phyloP scores from a whole-genome alignment of 371 early-diverging fungal species.

The Nematocida sp. region DNA sequence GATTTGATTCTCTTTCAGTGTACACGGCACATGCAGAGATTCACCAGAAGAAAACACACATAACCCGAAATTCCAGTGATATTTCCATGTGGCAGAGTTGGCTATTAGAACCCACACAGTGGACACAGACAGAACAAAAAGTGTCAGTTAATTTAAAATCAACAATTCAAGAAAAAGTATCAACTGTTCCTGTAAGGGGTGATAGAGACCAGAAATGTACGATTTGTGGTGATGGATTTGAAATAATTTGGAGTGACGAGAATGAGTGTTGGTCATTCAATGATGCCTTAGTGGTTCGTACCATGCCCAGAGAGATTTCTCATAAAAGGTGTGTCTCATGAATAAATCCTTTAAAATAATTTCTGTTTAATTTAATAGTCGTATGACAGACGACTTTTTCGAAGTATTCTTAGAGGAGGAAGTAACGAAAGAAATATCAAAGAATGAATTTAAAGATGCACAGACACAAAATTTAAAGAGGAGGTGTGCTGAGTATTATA shows the following conservation, averaged over 20 bases:
- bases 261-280: constrained; percentile 55
- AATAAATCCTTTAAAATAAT: constrained; percentile 43
- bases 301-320: constrained; percentile 50
- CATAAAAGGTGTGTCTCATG: constrained; percentile 48
- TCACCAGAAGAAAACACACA: constrained; percentile 42
- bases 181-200: constrained; percentile 55
- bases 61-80: background rate
- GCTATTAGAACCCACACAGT: constrained; percentile 14
- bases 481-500: constrained; percentile 51
- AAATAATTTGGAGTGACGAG: constrained; percentile 56
- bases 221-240: constrained; percentile 50
- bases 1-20: constrained; percentile 22
- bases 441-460: constrained; percentile 51
- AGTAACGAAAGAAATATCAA: constrained; percentile 34
- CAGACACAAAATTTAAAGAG: constrained; percentile 37
- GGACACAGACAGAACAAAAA: constrained; percentile 5
- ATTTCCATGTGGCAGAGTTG: constrained; percentile 25
- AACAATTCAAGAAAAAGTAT: background rate
- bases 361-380: constrained; percentile 40
- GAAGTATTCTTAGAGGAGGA: constrained; percentile 28
- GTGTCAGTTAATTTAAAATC: constrained; percentile 18
- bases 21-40: constrained; percentile 31
- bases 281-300: constrained; percentile 38
- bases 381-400: constrained; percentile 20
- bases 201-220: constrained; percentile 50